Evolutionary conservation across 345 rosid species (phyloP).

Genomic region (Sonneratia caseolaris): DNA sequence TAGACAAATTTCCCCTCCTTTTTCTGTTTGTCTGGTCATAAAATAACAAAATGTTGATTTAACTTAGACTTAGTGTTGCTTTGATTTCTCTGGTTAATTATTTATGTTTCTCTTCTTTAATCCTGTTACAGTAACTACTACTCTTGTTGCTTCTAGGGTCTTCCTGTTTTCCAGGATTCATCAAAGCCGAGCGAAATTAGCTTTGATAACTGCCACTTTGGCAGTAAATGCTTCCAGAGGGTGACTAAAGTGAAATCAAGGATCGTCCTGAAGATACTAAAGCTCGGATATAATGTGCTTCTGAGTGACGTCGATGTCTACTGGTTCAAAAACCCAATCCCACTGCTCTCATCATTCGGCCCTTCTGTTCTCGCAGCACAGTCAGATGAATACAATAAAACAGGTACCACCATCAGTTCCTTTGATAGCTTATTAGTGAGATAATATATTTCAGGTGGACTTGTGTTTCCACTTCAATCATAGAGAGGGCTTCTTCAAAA

Average conservation of each 20-base stretch:
- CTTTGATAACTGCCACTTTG: slow-evolving; percentile 85
- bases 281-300: slow-evolving; percentile 81
- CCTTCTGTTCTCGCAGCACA: slow-evolving; percentile 71
- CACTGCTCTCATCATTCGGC: slow-evolving; percentile 52
- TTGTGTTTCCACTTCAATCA: not conserved
- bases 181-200: slow-evolving; percentile 67
- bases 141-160: slow-evolving; percentile 40
- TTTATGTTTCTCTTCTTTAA: not conserved
- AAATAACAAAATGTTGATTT: too few species aligned
- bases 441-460: not conserved
- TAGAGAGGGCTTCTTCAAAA: too few species aligned
- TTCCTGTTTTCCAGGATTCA: slow-evolving; percentile 76
- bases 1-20: too few species aligned
- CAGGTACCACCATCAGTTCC: slow-evolving; percentile 31
- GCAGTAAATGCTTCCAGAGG: slow-evolving; percentile 82
- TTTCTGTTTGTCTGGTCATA: too few species aligned
- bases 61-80: not conserved
- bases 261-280: slow-evolving; percentile 65
- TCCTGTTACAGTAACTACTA: slow-evolving; percentile 1
- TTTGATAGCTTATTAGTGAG: not conserved
- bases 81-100: not conserved
- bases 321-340: slow-evolving; percentile 80
- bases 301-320: slow-evolving; percentile 83
- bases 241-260: slow-evolving; percentile 93
- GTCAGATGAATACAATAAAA: slow-evolving; percentile 72